Evolutionary conservation across 805 yeast species (phyloP).

Genomic region (Yarrowia bubula): DNA sequence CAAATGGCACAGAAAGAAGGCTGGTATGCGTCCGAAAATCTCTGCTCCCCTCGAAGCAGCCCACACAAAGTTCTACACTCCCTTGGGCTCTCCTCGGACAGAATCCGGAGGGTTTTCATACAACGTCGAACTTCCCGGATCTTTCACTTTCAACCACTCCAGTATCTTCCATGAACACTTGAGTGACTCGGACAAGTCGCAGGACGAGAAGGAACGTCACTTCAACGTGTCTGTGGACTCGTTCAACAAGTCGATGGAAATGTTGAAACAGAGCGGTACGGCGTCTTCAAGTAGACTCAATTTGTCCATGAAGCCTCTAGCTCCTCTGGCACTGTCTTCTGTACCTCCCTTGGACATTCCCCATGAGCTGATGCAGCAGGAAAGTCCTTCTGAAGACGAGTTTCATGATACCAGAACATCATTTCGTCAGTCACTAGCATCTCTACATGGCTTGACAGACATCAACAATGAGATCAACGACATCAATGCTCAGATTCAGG

Average conservation of each 20-base stretch:
- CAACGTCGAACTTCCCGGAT: neutral
- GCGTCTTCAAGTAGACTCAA: neutral
- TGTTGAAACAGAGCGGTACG: neutral
- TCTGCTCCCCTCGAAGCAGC: neutral
- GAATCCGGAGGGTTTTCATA: neutral
- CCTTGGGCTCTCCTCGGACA: neutral
- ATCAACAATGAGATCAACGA: constrained; percentile 21
- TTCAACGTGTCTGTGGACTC: constrained; percentile 4
- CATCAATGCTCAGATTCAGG: constrained; percentile 18
- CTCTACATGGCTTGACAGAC: constrained; percentile 13
- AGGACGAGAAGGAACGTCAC: neutral
- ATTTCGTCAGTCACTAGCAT: neutral
- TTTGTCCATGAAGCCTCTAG: constrained; percentile 1
- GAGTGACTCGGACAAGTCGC: constrained; percentile 8
- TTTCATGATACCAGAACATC: constrained; percentile 12
- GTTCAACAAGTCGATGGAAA: neutral
- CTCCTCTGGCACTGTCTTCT: constrained; percentile 2
- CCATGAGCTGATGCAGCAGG: neutral
- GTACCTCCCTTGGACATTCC: constrained; percentile 14
- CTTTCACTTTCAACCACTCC: constrained; percentile 19
- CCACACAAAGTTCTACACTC: neutral
- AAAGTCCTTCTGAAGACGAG: neutral
- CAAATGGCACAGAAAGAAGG: constrained; percentile 24
- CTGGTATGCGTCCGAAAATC: neutral
- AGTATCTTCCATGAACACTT: constrained; percentile 21